Conservation (phyloP, 2,329 filamentous ascomycete species). For the Polychaeton citri region DNA sequence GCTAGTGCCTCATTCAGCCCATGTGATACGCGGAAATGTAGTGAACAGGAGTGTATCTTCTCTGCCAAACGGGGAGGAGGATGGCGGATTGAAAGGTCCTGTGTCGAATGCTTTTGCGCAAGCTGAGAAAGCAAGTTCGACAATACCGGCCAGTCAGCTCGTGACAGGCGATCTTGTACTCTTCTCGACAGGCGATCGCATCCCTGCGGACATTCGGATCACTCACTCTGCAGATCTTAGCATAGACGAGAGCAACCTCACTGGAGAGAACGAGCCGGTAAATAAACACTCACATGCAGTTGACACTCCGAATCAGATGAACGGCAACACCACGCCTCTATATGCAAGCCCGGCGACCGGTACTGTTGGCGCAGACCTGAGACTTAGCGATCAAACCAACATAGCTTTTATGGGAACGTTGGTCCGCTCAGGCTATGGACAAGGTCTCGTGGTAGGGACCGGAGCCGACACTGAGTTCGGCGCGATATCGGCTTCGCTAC, state of each 20-base stretch:
- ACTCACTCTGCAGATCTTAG: constrained; percentile 79
- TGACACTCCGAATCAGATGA: constrained; percentile 6
- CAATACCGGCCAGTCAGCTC: constrained; percentile 73
- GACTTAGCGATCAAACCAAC: constrained; percentile 65
- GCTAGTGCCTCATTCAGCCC: constrained; percentile 86
- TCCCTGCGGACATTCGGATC: constrained; percentile 90
- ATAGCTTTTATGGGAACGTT: constrained; percentile 98
- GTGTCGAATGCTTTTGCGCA: constrained; percentile 44
- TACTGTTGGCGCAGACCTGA: constrained; percentile 50
- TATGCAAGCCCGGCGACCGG: constrained; percentile 46
- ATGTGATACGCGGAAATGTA: constrained; percentile 58
- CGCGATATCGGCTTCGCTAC: constrained; percentile 85
- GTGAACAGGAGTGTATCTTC: constrained; percentile 15
- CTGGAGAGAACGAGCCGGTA: constrained; percentile 91
- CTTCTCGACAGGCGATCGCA: constrained; percentile 90
- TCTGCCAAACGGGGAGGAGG: constrained; percentile 15
- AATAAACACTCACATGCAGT: constrained; percentile 58
- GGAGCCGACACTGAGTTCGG: constrained; percentile 91
- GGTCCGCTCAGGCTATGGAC: constrained; percentile 86
- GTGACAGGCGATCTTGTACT: constrained; percentile 88
- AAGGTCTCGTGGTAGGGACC: constrained; percentile 94
- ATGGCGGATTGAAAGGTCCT: constrained; percentile 38
- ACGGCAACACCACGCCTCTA: constrained; percentile 32
- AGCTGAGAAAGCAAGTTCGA: constrained; percentile 62
- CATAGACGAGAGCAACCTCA: constrained; percentile 93